These are phyloP conservation scores for Crithidia acanthocephali DNA, from an alignment of 208 protist species.

Conservation along the genomic window DNA sequence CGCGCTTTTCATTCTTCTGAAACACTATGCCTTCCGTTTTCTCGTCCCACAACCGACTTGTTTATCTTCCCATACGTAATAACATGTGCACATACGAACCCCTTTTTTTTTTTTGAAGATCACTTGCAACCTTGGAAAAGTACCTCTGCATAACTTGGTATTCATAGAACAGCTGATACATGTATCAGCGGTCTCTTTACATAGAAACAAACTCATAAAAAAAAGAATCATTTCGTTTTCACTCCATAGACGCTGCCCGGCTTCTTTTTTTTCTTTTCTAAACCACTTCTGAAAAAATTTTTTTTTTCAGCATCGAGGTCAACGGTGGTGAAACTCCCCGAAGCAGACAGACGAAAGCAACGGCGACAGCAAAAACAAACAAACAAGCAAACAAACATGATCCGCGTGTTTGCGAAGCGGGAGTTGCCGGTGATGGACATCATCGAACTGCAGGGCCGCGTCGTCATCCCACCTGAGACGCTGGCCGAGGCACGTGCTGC, in stretches of 20 bases:
- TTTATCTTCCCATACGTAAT: background rate
- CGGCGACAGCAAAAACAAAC: constrained; percentile 7
- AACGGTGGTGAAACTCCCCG: too few species aligned
- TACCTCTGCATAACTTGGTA: background rate
- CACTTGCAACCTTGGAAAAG: too few species aligned
- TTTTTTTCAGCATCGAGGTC: too few species aligned
- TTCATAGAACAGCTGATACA: background rate
- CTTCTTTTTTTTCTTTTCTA: too few species aligned
- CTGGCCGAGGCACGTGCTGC: constrained; percentile 21
- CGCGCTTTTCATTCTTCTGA: too few species aligned
- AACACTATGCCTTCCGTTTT: too few species aligned
- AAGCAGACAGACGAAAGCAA: background rate
- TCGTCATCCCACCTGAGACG: constrained; percentile 51
- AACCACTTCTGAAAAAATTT: too few species aligned
- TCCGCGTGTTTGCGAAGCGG: constrained; percentile 51
- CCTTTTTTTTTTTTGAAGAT: too few species aligned
- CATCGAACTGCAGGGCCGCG: constrained; percentile 71
- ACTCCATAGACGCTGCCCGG: too few species aligned
- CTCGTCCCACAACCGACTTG: background rate
- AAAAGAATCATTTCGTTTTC: too few species aligned
- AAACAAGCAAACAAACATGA: constrained; percentile 40
- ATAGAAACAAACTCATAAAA: background rate
- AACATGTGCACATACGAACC: background rate
- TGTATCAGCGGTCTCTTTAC: too few species aligned
- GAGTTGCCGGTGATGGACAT: constrained; percentile 65